Conservation (phyloP, 2,329 filamentous ascomycete species). For the Pseudogymnoascus sp. region DNA sequence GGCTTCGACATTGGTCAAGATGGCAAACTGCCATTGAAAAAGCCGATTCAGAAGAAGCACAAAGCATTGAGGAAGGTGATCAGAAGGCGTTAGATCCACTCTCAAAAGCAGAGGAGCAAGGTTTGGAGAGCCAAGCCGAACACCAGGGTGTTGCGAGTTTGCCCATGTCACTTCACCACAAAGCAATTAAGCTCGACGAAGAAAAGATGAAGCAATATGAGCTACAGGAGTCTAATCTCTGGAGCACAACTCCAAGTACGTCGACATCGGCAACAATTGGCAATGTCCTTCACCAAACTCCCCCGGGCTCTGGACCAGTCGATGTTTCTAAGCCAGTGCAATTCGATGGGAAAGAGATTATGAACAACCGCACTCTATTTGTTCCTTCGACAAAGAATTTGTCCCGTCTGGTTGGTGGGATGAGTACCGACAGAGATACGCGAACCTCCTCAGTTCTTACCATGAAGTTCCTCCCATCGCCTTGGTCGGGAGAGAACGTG, state of each 20-base stretch:
- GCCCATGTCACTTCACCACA: background rate
- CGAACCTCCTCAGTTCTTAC: background rate
- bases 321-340: background rate
- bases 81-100: background rate
- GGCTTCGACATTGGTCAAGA: conserved; percentile 23
- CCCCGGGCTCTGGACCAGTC: background rate
- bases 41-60: background rate
- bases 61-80: background rate
- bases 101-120: background rate
- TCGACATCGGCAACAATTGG: background rate
- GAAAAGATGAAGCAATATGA: background rate
- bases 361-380: background rate
- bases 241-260: background rate
- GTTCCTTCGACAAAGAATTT: conserved; percentile 7
- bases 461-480: conserved; percentile 12
- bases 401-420: background rate
- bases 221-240: background rate
- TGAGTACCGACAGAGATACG: background rate
- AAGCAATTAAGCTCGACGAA: background rate
- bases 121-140: background rate
- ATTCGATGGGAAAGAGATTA: background rate
- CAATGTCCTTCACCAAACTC: background rate
- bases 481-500: background rate
- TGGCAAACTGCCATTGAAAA: conserved; percentile 22
- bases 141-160: background rate